Conservation (phyloP, 176 grass and related monocot genomes). For the Typha latifolia region DNA sequence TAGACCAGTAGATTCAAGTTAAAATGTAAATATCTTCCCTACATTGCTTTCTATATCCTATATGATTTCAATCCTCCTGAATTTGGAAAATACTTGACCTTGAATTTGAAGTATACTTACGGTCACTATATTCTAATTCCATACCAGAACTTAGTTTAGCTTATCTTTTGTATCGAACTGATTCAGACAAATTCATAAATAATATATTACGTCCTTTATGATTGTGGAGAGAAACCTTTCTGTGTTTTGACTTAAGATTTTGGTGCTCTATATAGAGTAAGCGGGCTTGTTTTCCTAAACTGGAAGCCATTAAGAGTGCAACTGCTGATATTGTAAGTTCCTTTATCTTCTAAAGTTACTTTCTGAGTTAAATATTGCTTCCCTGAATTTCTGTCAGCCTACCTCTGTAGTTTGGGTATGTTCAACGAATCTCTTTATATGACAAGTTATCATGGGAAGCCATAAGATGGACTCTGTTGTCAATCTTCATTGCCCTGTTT, state of each 20-base stretch:
- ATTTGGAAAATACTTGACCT: background rate
- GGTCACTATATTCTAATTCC: background rate
- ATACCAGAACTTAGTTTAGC: background rate
- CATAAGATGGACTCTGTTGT: background rate
- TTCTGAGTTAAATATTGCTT: background rate
- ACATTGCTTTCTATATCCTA: too few species aligned
- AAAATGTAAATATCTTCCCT: too few species aligned
- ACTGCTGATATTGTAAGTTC: conserved; percentile 85
- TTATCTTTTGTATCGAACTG: background rate
- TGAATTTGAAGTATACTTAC: background rate
- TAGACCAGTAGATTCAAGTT: too few species aligned
- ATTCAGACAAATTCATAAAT: background rate
- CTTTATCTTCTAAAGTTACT: background rate
- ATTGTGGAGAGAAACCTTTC: conserved; percentile 10
- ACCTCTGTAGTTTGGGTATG: background rate
- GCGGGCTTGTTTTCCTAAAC: conserved; percentile 69
- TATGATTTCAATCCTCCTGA: background rate
- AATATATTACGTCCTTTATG: conserved; percentile 9
- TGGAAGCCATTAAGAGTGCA: conserved; percentile 86
- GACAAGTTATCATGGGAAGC: background rate
- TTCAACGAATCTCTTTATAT: background rate
- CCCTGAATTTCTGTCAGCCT: background rate
- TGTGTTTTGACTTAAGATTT: conserved; percentile 8
- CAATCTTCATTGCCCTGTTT: conserved; percentile 15
- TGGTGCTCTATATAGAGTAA: conserved; percentile 47